phyloP scores from a whole-genome alignment of 768 basidiomycete genomes.

The Aureoboletus auriporus region DNA sequence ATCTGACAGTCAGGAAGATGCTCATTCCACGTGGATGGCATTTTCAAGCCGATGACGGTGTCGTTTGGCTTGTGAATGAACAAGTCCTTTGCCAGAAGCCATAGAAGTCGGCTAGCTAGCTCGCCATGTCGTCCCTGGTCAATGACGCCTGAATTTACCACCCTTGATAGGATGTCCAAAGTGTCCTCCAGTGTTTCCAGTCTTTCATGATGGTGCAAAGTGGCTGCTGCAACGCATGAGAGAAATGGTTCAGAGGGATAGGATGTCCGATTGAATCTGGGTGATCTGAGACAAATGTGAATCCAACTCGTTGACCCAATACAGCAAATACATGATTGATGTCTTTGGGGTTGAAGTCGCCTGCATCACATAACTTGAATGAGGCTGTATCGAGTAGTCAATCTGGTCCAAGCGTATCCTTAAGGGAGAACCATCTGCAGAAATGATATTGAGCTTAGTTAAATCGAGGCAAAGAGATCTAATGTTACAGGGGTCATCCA shows the following conservation, averaged over 20 bases:
- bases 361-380: neutral
- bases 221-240: slow-evolving; percentile 4
- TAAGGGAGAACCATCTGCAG: too few species aligned
- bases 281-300: neutral
- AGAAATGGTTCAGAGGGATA: slow-evolving; percentile 11
- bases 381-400: too few species aligned
- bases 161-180: neutral
- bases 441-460: too few species aligned
- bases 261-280: neutral
- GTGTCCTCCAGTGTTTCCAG: neutral
- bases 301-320: neutral
- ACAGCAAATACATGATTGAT: neutral
- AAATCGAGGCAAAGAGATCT: neutral
- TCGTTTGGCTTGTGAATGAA: neutral
- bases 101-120: neutral
- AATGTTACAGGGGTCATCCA: neutral
- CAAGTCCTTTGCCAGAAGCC: slow-evolving; percentile 1
- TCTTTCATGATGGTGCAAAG: neutral
- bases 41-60: neutral
- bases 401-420: too few species aligned
- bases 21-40: neutral
- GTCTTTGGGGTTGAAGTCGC: neutral
- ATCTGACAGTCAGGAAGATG: slow-evolving; percentile 3
- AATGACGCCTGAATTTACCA: slow-evolving; percentile 3
- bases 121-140: neutral